Percentiles rank a stretch among this genome's conserved stretches.
Evolutionary conservation across 768 basidiomycete species (phyloP).

Genomic region (Naganishia randhawae): DNA sequence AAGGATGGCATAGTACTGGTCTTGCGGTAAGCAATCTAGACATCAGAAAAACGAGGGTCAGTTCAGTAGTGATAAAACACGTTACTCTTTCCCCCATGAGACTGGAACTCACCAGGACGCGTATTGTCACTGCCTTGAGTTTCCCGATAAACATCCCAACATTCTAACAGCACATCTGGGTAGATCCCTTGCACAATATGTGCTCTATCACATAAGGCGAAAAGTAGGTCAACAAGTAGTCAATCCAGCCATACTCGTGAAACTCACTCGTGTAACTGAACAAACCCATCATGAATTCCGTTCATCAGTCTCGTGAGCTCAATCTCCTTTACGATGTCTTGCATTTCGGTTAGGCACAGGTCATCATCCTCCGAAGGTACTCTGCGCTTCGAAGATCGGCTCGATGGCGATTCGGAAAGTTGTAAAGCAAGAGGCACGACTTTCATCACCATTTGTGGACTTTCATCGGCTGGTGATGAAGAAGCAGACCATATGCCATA

Average conservation of each 20-base stretch:
- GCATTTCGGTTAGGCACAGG: slow-evolving; percentile 31
- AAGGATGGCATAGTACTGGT: slow-evolving; percentile 83
- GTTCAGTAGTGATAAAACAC: slow-evolving; percentile 27
- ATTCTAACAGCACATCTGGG: slow-evolving; percentile 67
- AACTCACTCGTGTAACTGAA: slow-evolving; percentile 61
- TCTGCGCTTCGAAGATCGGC: slow-evolving; percentile 46
- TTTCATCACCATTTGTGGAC: slow-evolving; percentile 38
- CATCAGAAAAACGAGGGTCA: not conserved
- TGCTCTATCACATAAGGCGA: slow-evolving; percentile 55
- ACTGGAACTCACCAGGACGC: slow-evolving; percentile 68
- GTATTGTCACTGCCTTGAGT: slow-evolving; percentile 76
- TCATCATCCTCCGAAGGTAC: slow-evolving; percentile 60
- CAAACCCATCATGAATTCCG: slow-evolving; percentile 70
- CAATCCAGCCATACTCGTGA: not conserved
- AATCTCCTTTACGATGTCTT: slow-evolving; percentile 46
- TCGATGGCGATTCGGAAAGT: not conserved
- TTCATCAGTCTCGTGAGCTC: slow-evolving; percentile 57
- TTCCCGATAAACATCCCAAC: slow-evolving; percentile 82
- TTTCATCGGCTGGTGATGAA: not conserved
- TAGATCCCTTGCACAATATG: slow-evolving; percentile 84
- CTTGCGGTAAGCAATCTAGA: slow-evolving; percentile 67
- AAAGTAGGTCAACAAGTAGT: not conserved
- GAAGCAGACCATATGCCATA: slow-evolving; percentile 56
- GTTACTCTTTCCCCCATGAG: not conserved
- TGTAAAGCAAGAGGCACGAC: slow-evolving; percentile 38